Evolutionary conservation across 2,329 filamentous ascomycete species (phyloP).

Genomic region (Hymenoscyphus fraxineus): DNA sequence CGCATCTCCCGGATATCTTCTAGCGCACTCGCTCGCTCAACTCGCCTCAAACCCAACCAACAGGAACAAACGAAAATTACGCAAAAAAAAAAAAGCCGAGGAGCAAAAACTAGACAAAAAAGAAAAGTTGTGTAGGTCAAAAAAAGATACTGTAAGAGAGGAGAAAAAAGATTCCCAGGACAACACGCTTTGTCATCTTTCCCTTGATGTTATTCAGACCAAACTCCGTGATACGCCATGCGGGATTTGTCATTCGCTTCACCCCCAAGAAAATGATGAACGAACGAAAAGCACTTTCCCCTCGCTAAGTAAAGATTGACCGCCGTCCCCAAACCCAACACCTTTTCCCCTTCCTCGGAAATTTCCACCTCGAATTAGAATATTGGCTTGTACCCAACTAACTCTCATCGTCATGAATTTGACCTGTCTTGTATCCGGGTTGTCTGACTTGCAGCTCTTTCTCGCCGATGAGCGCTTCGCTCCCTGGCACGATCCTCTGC

Average conservation of each 20-base stretch:
- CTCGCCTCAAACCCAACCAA: background rate
- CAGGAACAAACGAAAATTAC: background rate
- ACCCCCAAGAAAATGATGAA: background rate
- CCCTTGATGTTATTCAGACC: constrained; percentile 1
- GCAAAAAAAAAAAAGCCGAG: background rate
- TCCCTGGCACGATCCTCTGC: constrained; percentile 30
- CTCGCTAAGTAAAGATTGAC: background rate
- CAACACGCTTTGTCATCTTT: background rate
- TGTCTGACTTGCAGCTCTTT: constrained; percentile 4
- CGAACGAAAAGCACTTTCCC: background rate
- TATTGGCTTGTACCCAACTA: background rate
- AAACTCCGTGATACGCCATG: background rate
- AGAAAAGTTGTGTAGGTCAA: no score
- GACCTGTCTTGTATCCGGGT: background rate
- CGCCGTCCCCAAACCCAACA: background rate
- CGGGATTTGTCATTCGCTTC: background rate
- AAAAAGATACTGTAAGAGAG: no score
- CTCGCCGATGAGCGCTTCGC: constrained; percentile 21
- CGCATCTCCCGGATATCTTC: background rate
- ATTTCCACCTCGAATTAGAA: background rate
- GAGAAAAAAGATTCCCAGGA: background rate
- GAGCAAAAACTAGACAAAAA: background rate
- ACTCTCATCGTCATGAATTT: constrained; percentile 3
- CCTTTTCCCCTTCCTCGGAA: background rate
- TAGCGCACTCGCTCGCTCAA: background rate